Evolutionary conservation across 1,284 basidiomycete genomes (phyloP).

Genomic region (Dichomitus squalens): DNA sequence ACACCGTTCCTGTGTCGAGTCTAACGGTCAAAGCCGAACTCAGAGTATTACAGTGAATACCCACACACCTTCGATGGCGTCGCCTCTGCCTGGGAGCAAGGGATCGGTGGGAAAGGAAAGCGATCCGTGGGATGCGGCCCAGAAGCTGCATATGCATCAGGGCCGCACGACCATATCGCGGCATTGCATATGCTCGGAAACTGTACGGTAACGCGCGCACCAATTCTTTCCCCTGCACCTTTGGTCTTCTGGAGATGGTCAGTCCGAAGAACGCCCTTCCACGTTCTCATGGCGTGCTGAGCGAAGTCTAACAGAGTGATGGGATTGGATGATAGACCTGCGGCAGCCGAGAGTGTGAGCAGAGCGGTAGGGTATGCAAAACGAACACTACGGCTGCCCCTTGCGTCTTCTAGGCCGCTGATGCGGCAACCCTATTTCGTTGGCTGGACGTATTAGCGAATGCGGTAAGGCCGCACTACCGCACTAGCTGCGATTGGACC

Average conservation of each 20-base stretch:
- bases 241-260: slow-evolving; percentile 23
- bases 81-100: slow-evolving; percentile 5
- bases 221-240: slow-evolving; percentile 4
- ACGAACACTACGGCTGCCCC: slow-evolving; percentile 20
- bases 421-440: slow-evolving; percentile 13
- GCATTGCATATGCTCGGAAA: slow-evolving; percentile 13
- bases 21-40: slow-evolving; percentile 23
- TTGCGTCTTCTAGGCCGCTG: slow-evolving; percentile 6
- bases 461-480: not conserved
- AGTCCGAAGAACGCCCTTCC: slow-evolving; percentile 10
- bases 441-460: slow-evolving; percentile 2
- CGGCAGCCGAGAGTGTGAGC: slow-evolving; percentile 24
- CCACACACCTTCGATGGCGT: slow-evolving; percentile 11
- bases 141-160: not conserved
- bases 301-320: not conserved
- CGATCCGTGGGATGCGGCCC: slow-evolving; percentile 9
- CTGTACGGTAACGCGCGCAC: slow-evolving; percentile 10
- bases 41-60: not conserved
- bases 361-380: not conserved
- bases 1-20: slow-evolving; percentile 18
- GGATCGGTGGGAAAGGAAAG: slow-evolving; percentile 13
- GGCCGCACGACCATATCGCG: slow-evolving; percentile 7
- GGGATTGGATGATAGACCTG: slow-evolving; percentile 7
- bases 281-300: slow-evolving; percentile 21
- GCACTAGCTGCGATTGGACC: not conserved